These are phyloP conservation scores for Musa schizocarpa DNA, from an alignment of 176 grass and related monocot genomes.

Conservation along the genomic window DNA sequence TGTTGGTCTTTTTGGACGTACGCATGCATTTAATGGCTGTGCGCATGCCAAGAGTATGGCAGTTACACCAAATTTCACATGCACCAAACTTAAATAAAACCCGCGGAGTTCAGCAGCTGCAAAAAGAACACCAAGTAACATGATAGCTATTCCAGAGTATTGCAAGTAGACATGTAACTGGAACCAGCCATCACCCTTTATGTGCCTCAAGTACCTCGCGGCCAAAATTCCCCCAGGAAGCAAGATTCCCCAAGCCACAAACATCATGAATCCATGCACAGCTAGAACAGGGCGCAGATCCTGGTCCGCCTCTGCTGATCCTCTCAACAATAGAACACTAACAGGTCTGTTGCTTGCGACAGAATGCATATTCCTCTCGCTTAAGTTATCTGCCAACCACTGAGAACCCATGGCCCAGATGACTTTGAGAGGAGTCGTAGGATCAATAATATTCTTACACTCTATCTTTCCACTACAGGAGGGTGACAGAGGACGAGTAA, in stretches of 20 bases:
- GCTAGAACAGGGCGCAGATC: constrained; percentile 65
- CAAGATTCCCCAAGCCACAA: constrained; percentile 72
- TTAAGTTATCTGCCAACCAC: constrained; percentile 8
- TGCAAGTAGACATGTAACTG: constrained; percentile 71
- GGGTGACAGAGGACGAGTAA: constrained; percentile 13
- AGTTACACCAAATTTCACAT: constrained; percentile 57
- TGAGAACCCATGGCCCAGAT: constrained; percentile 16
- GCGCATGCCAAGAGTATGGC: constrained; percentile 34
- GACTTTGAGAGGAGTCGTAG: constrained; percentile 12
- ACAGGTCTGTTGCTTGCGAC: constrained; percentile 15
- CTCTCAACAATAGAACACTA: constrained; percentile 10
- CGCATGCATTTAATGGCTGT: constrained; percentile 72
- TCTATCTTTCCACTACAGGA: constrained; percentile 9
- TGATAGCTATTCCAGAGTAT: constrained; percentile 55
- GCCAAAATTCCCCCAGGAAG: constrained; percentile 58
- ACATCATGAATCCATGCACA: constrained; percentile 96
- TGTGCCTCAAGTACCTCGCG: constrained; percentile 68
- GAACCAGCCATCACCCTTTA: constrained; percentile 64
- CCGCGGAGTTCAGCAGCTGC: constrained; percentile 71
- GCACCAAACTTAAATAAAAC: constrained; percentile 48
- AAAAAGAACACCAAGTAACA: constrained; percentile 69
- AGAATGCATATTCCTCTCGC: constrained; percentile 20
- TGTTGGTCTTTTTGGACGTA: constrained; percentile 38
- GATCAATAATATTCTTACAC: constrained; percentile 23
- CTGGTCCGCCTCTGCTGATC: constrained; percentile 62